Conservation (phyloP, 2,329 filamentous ascomycete species). For the Harringtonia lauricola region DNA sequence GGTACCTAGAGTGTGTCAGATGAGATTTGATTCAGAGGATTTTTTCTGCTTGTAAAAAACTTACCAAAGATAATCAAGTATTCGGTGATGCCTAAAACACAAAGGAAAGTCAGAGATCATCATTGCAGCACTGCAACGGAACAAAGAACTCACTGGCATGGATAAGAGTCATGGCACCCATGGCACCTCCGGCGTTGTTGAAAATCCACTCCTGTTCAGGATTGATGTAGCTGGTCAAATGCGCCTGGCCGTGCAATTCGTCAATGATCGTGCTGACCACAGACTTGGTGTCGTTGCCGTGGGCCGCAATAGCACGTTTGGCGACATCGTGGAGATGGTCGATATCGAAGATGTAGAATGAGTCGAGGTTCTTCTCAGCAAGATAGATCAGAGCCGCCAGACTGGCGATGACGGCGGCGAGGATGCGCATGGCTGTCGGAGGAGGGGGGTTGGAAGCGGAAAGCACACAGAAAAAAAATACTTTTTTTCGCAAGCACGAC, state of each 20-base stretch:
- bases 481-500: too few species aligned
- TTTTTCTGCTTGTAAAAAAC: too few species aligned
- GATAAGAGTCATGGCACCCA: slow-evolving; percentile 86
- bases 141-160: slow-evolving; percentile 56
- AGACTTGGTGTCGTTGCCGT: slow-evolving; percentile 64
- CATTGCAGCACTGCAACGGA: too few species aligned
- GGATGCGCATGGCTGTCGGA: slow-evolving; percentile 21
- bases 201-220: slow-evolving; percentile 75
- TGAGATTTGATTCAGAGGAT: too few species aligned
- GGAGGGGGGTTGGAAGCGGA: too few species aligned
- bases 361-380: slow-evolving; percentile 46
- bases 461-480: too few species aligned
- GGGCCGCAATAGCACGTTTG: slow-evolving; percentile 49
- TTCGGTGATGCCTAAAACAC: slow-evolving; percentile 58
- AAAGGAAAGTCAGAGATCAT: too few species aligned
- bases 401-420: slow-evolving; percentile 43
- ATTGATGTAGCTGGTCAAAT: slow-evolving; percentile 46
- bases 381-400: slow-evolving; percentile 42
- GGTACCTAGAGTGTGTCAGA: slow-evolving; percentile 44
- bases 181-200: slow-evolving; percentile 84
- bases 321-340: slow-evolving; percentile 60
- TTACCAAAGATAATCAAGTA: slow-evolving; percentile 83
- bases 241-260: slow-evolving; percentile 50
- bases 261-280: slow-evolving; percentile 60
- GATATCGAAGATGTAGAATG: slow-evolving; percentile 67